These are phyloP conservation scores for Euphorbia tirucalli DNA, from an alignment of 345 rosid genomes.

Conservation along the genomic window DNA sequence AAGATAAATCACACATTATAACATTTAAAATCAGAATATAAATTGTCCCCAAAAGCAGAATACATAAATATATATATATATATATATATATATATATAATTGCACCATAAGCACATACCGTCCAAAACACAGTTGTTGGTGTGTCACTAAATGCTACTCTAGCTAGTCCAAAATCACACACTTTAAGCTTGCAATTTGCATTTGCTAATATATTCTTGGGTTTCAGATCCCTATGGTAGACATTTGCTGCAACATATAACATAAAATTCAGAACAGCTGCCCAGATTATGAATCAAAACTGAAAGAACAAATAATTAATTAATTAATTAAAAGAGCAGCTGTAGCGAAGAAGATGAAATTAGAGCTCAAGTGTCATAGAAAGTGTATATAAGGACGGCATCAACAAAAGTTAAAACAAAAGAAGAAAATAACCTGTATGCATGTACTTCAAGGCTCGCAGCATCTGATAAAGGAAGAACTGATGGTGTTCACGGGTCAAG, in stretches of 20 bases:
- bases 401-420: not conserved
- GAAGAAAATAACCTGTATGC: slow-evolving; percentile 73
- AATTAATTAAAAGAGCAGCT: too few species aligned
- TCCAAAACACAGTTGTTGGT: slow-evolving; percentile 91
- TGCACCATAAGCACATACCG: slow-evolving; percentile 43
- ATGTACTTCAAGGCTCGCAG: slow-evolving; percentile 91
- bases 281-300: not conserved
- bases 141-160: slow-evolving; percentile 90
- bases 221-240: slow-evolving; percentile 96
- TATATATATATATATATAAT: not conserved
- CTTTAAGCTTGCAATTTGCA: slow-evolving; percentile 96
- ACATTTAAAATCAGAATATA: not conserved
- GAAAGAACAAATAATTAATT: not conserved
- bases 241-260: slow-evolving; percentile 62
- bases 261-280: slow-evolving; percentile 24
- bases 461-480: slow-evolving; percentile 98
- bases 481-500: slow-evolving; percentile 93
- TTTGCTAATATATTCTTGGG: slow-evolving; percentile 96
- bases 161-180: slow-evolving; percentile 94
- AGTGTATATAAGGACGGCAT: not conserved
- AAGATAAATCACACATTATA: slow-evolving; percentile 16
- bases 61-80: not conserved
- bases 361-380: not conserved
- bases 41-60: not conserved
- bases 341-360: not conserved